phyloP scores from a whole-genome alignment of 1,139 yeast genomes.

The Geotrichum klebahnii region DNA sequence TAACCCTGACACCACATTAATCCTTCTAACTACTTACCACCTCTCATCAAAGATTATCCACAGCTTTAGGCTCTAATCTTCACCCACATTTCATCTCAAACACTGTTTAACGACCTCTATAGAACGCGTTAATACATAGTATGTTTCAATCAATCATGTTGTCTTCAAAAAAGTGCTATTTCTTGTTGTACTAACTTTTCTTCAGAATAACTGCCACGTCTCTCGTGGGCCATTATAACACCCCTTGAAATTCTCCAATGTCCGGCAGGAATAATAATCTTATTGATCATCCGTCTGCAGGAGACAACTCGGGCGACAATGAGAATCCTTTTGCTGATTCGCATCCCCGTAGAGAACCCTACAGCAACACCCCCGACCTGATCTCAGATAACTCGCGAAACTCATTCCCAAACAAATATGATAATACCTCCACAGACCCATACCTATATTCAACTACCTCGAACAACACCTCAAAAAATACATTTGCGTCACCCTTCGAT shows the following conservation, averaged over 20 bases:
- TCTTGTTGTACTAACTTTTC: background rate
- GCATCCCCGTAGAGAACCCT: conserved; percentile 1
- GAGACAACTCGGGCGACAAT: too few relatives aligned
- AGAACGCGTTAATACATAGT: too few relatives aligned
- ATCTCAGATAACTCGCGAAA: conserved; percentile 8
- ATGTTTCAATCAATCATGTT: too few relatives aligned
- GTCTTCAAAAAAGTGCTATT: too few relatives aligned
- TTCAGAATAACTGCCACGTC: conserved; percentile 4
- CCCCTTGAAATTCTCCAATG: conserved; percentile 14
- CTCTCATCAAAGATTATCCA: too few relatives aligned
- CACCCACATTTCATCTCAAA: too few relatives aligned
- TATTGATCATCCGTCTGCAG: conserved; percentile 19
- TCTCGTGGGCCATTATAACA: conserved; percentile 1
- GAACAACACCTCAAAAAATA: conserved; percentile 10
- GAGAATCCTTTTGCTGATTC: conserved; percentile 20
- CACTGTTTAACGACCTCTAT: too few relatives aligned
- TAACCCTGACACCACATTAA: too few relatives aligned
- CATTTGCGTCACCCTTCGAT: conserved; percentile 19
- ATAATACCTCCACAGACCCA: conserved; percentile 19
- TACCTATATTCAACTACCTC: conserved; percentile 10
- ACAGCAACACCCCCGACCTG: conserved; percentile 11
- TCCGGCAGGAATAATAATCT: conserved; percentile 16
- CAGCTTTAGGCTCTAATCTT: too few relatives aligned
- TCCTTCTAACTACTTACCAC: too few relatives aligned
- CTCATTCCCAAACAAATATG: conserved; percentile 18